These are phyloP conservation scores for Alternaria incomplexa DNA, from an alignment of 2,329 filamentous ascomycete species.

Conservation along the genomic window DNA sequence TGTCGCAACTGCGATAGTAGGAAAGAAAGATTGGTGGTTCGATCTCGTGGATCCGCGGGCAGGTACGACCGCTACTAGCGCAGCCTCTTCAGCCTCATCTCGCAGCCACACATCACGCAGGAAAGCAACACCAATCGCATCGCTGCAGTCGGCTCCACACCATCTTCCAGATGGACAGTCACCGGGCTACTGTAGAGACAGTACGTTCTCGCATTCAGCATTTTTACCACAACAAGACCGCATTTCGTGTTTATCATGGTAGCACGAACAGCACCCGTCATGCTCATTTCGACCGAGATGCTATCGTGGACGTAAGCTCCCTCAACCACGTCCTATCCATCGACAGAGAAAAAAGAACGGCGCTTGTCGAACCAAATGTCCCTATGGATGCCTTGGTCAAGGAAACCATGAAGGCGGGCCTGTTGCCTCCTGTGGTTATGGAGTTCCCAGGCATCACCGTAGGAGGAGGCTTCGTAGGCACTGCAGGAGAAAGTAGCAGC, in stretches of 20 bases:
- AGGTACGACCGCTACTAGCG: slow-evolving; percentile 7
- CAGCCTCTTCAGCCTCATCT: slow-evolving; percentile 4
- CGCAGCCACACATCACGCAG: slow-evolving; percentile 6
- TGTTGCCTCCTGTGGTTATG: slow-evolving; percentile 71
- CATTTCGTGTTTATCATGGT: slow-evolving; percentile 68
- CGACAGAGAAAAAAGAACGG: slow-evolving; percentile 59
- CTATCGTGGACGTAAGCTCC: slow-evolving; percentile 67
- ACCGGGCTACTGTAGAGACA: slow-evolving; percentile 28
- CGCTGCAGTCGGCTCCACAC: background rate
- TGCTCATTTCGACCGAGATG: slow-evolving; percentile 41
- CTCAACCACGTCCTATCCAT: slow-evolving; percentile 69
- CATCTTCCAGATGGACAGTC: slow-evolving; percentile 25
- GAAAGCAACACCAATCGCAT: background rate
- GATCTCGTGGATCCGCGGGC: background rate
- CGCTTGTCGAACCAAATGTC: slow-evolving; percentile 72
- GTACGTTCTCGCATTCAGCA: slow-evolving; percentile 29
- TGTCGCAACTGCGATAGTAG: background rate
- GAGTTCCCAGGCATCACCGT: slow-evolving; percentile 75
- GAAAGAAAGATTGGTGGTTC: background rate
- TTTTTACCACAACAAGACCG: slow-evolving; percentile 33
- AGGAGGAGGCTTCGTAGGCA: slow-evolving; percentile 71
- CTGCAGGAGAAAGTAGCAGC: slow-evolving; percentile 70
- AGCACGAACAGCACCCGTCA: slow-evolving; percentile 77
- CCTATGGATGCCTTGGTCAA: slow-evolving; percentile 69
- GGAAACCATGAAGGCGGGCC: slow-evolving; percentile 59